Evolutionary conservation across 2,329 filamentous ascomycete genomes (phyloP), one percentile per base, ranked within the genome.

Genomic region (Alternaria viburni): DNA sequence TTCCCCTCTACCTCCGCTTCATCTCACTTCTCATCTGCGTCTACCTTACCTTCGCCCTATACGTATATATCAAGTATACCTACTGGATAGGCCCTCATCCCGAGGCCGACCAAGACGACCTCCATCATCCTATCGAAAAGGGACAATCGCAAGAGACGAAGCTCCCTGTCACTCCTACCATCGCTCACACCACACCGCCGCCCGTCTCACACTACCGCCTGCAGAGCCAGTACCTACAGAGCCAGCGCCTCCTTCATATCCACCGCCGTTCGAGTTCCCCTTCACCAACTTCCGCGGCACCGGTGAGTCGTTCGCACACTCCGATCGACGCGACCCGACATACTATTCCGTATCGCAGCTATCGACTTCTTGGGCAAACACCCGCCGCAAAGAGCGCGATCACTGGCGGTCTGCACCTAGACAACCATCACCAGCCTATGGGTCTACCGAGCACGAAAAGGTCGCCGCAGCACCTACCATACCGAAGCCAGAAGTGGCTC

Each of bases 201-300:
- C 25, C 45, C 3, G 36, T n/a, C 19, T n/a, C 19, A 26, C 47
- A 17, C 45, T 26, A 12, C n/a, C 32, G 8, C 49, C 57, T 51
- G 12, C 49, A 13, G 0, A 19, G 41, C 41, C 5, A n/a, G 26
- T 12, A 4, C 47, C 11, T 3, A 21, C 21, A 21, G 21, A 19
- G 41, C 41, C 6, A n/a, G 26, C 15, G 6, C 47, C 11, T 3
- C 44, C 36, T 2, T 5, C 12, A 15, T 36, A 36, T 15, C 44
- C 60, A 1, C 19, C 56, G 7, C 56, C 32, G 10, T 25, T 12
- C 7, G 26, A 28, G 1, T 51, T 46, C 19, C 44, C 56, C 17
- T 66, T 54, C 44, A 30, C 57, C 5, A 43, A 58, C 32, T 57
- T 66, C 49, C 36, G 26, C 12, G 63, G 30, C 3, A 66, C 63